These are phyloP conservation scores for Ilyonectria mors-panacis DNA, from an alignment of 2,329 filamentous ascomycete genomes.

Conservation along the genomic window DNA sequence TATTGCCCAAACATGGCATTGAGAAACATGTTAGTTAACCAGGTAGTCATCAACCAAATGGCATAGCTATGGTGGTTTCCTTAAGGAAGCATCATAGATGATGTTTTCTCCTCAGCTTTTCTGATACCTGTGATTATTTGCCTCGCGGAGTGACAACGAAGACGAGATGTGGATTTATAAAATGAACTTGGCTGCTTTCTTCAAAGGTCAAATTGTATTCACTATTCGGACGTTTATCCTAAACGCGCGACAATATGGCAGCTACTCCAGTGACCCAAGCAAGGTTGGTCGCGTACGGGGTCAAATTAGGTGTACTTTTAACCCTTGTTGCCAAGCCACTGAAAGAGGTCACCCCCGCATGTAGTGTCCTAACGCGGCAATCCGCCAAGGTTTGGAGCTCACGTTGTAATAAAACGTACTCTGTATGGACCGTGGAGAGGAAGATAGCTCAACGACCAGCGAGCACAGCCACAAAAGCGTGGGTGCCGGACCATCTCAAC, in stretches of 20 bases:
- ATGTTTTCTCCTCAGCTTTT: not conserved
- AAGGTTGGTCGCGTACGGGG: too few relatives aligned
- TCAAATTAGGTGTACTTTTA: too few relatives aligned
- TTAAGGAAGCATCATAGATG: slow-evolving; percentile 5
- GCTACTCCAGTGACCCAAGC: too few relatives aligned
- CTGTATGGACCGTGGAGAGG: not conserved
- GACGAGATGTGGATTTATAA: too few relatives aligned
- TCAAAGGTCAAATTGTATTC: too few relatives aligned
- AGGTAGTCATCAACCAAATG: slow-evolving; percentile 17
- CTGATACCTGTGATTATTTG: too few relatives aligned
- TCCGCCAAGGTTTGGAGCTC: not conserved
- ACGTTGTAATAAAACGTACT: not conserved
- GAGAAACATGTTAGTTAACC: not conserved
- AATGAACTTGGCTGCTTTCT: too few relatives aligned
- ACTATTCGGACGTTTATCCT: too few relatives aligned
- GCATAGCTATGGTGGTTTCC: slow-evolving; percentile 8
- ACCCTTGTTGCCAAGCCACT: not conserved
- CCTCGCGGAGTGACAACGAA: too few relatives aligned
- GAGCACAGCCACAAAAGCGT: slow-evolving; percentile 36
- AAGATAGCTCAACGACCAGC: slow-evolving; percentile 13
- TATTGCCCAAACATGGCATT: not conserved
- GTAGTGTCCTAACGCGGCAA: not conserved
- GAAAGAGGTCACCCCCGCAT: not conserved
- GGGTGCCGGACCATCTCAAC: slow-evolving; percentile 4
- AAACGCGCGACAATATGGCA: too few relatives aligned